These are phyloP conservation scores for Solanum okadae DNA, from an alignment of 257 asterid species.

Conservation along the genomic window DNA sequence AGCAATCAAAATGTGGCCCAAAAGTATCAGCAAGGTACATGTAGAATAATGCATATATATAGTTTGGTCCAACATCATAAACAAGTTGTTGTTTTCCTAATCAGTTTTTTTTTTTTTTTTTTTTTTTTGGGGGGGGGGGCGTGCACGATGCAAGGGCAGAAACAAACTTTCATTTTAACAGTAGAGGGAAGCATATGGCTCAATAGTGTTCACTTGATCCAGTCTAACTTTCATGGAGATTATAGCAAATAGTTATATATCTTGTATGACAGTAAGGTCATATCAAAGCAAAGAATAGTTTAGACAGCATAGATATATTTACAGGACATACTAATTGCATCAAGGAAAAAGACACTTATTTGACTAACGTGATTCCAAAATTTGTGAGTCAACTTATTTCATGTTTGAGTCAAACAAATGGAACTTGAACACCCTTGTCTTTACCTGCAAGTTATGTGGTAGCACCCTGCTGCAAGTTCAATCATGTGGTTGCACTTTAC, in stretches of 20 bases:
- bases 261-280: not conserved
- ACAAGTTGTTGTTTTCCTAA: not conserved
- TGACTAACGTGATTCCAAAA: not conserved
- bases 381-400: not conserved
- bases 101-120: not conserved
- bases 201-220: not conserved
- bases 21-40: not conserved
- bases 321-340: not conserved
- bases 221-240: not conserved
- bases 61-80: not conserved
- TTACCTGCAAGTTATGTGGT: conserved; percentile 71
- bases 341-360: not conserved
- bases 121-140: not conserved
- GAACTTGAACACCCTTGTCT: not conserved
- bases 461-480: conserved; percentile 55
- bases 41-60: not conserved
- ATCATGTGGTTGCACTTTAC: conserved; percentile 45
- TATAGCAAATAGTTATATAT: not conserved
- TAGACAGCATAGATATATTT: not conserved
- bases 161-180: not conserved
- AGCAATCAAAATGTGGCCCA: not conserved
- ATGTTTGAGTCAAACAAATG: not conserved
- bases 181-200: not conserved
- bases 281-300: not conserved
- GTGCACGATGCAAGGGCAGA: not conserved